These are phyloP conservation scores for Fusarium keratoplasticum DNA, from an alignment of 2,329 filamentous ascomycete genomes.

Conservation along the genomic window DNA sequence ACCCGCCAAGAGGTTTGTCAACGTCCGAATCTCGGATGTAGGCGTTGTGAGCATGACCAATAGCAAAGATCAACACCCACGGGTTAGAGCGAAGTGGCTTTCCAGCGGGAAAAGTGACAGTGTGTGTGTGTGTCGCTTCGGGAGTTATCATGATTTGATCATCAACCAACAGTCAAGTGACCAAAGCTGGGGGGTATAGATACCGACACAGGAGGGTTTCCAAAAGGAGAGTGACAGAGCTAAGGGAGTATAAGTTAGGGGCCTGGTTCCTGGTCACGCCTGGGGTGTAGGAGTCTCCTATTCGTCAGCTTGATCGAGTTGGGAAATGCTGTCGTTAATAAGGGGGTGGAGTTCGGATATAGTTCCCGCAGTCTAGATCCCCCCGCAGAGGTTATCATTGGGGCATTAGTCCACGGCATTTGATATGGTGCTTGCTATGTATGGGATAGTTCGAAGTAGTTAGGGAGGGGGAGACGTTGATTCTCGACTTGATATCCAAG, in stretches of 20 bases:
- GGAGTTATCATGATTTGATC: background rate
- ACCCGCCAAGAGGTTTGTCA: background rate
- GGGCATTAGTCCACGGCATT: background rate
- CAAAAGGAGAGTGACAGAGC: background rate
- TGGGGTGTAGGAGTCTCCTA: background rate
- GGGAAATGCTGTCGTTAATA: background rate
- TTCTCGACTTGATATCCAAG: background rate
- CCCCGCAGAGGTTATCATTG: background rate
- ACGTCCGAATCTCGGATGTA: background rate
- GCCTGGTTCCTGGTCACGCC: background rate
- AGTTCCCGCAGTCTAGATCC: constrained; percentile 12
- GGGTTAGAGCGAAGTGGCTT: background rate
- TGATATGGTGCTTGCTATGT: background rate
- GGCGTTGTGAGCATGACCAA: background rate
- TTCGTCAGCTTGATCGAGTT: constrained; percentile 2
- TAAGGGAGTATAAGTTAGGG: background rate
- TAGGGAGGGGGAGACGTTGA: background rate
- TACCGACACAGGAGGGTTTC: background rate
- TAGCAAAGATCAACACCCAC: background rate
- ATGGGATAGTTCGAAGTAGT: background rate
- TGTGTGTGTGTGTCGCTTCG: background rate
- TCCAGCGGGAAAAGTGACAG: background rate
- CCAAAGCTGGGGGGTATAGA: background rate
- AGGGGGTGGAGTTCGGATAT: constrained; percentile 18
- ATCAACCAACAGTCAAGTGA: constrained; percentile 8